Evolutionary conservation across 768 basidiomycete species (phyloP).

Genomic region (Rhodotorula sphaerocarpa): DNA sequence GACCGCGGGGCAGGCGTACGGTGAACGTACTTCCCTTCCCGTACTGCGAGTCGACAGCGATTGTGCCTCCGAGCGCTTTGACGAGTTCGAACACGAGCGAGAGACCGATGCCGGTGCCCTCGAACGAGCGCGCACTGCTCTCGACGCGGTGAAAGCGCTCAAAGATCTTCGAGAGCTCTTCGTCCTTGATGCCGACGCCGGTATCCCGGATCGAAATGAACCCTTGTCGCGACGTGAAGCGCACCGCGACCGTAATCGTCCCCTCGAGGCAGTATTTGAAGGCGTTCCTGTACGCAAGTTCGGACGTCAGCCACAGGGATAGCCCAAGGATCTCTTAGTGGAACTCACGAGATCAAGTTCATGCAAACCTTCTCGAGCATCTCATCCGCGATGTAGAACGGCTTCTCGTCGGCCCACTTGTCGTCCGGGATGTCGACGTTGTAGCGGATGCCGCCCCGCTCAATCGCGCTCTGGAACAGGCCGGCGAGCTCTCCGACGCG

Average conservation of each 20-base stretch:
- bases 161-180: constrained; percentile 27
- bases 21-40: constrained; percentile 15
- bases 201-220: constrained; percentile 16
- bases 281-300: background rate
- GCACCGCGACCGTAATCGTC: constrained; percentile 3
- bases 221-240: constrained; percentile 4
- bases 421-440: constrained; percentile 15
- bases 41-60: constrained; percentile 12
- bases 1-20: constrained; percentile 10
- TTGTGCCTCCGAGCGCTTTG: constrained; percentile 24
- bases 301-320: background rate
- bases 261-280: constrained; percentile 27
- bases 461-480: constrained; percentile 24
- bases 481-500: constrained; percentile 12
- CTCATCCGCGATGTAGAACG: constrained; percentile 17
- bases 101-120: constrained; percentile 29
- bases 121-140: background rate
- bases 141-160: constrained; percentile 33
- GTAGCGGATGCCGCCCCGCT: constrained; percentile 17
- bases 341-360: constrained; percentile 7
- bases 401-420: background rate
- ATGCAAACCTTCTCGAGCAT: constrained; percentile 20
- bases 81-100: constrained; percentile 31
- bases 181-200: constrained; percentile 14
- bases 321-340: background rate